Percentiles rank a stretch among this genome's conserved stretches.
These are phyloP conservation scores for Geranium brycei DNA, from an alignment of 345 rosid genomes.

Conservation along the genomic window DNA sequence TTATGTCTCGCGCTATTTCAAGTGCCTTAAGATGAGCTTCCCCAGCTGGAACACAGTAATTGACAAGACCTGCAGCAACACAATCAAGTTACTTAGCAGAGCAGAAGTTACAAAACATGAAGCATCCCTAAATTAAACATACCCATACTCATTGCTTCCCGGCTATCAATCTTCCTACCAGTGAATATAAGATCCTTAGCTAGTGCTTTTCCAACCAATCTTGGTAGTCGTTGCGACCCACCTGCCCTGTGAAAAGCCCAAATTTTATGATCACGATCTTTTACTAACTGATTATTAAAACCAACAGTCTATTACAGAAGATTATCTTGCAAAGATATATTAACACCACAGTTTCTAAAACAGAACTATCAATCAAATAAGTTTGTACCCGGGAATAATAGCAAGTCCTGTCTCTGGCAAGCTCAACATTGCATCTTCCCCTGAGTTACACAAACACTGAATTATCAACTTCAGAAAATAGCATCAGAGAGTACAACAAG, in stretches of 20 bases:
- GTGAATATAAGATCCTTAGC: conserved; percentile 85
- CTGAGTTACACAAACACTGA: conserved; percentile 18
- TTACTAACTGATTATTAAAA: not conserved
- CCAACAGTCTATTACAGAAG: not conserved
- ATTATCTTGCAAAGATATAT: not conserved
- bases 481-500: not conserved
- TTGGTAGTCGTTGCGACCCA: conserved; percentile 83
- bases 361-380: not conserved
- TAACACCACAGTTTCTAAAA: not conserved
- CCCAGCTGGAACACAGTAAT: conserved; percentile 58
- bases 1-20: conserved; percentile 71
- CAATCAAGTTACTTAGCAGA: not conserved
- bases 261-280: not conserved
- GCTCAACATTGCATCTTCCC: conserved; percentile 65
- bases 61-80: conserved; percentile 49
- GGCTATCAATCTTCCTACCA: conserved; percentile 58
- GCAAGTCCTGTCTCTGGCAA: conserved; percentile 98
- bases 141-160: conserved; percentile 62
- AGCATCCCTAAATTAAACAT: conserved; percentile 8
- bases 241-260: conserved; percentile 48
- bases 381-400: conserved; percentile 71
- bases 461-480: not conserved
- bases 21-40: conserved; percentile 67
- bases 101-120: not conserved
- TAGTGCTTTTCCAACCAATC: conserved; percentile 66